Base-by-base conservation (phyloP, 148 eudicot genomes). In the Agrostemma githago region DNA sequence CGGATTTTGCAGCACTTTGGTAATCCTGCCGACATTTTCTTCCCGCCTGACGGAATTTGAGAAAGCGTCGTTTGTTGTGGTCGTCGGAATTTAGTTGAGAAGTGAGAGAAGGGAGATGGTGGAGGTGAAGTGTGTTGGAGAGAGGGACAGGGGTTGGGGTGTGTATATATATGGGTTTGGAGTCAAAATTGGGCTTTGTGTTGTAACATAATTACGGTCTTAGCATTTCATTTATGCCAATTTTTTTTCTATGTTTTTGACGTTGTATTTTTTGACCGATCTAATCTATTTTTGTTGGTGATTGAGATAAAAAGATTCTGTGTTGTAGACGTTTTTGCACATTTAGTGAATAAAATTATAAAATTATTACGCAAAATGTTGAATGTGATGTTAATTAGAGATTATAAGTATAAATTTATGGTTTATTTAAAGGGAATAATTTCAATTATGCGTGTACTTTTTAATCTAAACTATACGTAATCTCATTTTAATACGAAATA, bases 1-100 rank as follows among this genome's bases (percentile, higher is more conserved):
- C 90, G 91, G 83, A 91, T 89, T 74, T 86, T 89, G 87, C 84
- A 82, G 84, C 91, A 80, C 58, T 82, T 82, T 19, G 71, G 53
- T 3, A 76, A 5, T 1, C 77, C 74, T 0, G 79, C 44, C 2
- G 89, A 81, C 96, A 90, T 85, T 51, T 46, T 74, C n/a, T 9
- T 4, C 20, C 0, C 4, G 6, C 0, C 9, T 46, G 64, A 20
- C 64, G 64, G 38, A 60, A 60, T 1, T 34, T 16, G 14, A 26
- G 10, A 44, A 16, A 51, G 9, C 5, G 54, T 63, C 11, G 70
- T 62, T 62, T 6, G 44, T 62, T 7, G 12, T 48, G 9, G 15
- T 51, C 46, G 73, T 34, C 11, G 57, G 7, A 48, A 26, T 7
- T 5, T 17, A 9, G n/a, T 19, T n/a, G 40, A 57, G 43, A 48